phyloP scores from a whole-genome alignment of 768 basidiomycete genomes.

The Boletus eberwhitei region DNA sequence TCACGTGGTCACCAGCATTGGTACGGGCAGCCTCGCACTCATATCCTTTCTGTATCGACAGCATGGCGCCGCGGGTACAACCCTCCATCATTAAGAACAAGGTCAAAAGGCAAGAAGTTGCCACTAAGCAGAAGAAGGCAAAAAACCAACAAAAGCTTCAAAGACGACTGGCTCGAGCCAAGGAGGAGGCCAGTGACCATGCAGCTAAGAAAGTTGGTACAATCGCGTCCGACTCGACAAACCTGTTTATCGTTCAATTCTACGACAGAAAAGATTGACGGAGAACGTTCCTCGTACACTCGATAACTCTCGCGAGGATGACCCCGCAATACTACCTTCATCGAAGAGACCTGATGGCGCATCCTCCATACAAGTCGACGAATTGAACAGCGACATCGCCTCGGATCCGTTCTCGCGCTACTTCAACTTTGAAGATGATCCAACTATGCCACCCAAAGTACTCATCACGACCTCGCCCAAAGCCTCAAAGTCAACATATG shows the following conservation, averaged over 20 bases:
- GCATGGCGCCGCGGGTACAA: constrained; percentile 60
- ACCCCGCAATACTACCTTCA: constrained; percentile 43
- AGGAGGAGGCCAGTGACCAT: constrained; percentile 73
- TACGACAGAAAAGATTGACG: constrained; percentile 71
- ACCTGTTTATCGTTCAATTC: background rate
- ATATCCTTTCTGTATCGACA: background rate
- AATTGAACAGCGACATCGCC: constrained; percentile 64
- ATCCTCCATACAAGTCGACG: constrained; percentile 46
- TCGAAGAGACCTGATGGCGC: constrained; percentile 27
- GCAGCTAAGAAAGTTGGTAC: constrained; percentile 67
- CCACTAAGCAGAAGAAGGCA: constrained; percentile 68
- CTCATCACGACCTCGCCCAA: constrained; percentile 89
- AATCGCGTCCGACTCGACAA: background rate
- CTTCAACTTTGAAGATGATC: constrained; percentile 65
- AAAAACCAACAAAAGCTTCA: constrained; percentile 81
- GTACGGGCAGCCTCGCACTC: background rate
- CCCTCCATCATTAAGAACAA: constrained; percentile 82
- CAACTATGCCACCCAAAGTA: constrained; percentile 76
- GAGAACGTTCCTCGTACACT: constrained; percentile 89
- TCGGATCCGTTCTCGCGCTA: constrained; percentile 78
- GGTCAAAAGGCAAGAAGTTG: constrained; percentile 76
- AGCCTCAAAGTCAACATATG: constrained; percentile 84
- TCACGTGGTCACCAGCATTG: constrained; percentile 15
- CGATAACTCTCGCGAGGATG: constrained; percentile 89
- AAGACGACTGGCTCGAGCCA: constrained; percentile 71